Conservation (phyloP, 2,329 filamentous ascomycete species). For the Hymenoscyphus fructigenus region DNA sequence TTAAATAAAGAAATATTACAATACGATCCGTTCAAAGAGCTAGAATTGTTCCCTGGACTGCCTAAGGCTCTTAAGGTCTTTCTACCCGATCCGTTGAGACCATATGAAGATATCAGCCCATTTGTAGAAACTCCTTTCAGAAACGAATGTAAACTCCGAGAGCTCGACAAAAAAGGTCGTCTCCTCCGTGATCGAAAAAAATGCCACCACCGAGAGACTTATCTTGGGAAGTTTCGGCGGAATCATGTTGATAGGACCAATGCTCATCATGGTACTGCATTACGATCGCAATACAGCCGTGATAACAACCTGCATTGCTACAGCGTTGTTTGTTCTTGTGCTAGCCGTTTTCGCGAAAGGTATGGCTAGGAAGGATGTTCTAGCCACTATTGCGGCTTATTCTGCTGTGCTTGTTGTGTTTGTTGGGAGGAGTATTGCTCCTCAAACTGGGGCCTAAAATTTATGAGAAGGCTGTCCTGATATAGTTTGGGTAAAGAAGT, state of each 20-base stretch:
- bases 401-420: neutral
- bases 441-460: neutral
- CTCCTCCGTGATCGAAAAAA: neutral
- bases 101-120: neutral
- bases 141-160: neutral
- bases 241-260: neutral
- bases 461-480: neutral
- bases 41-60: neutral
- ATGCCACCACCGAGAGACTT: neutral
- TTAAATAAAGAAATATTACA: neutral
- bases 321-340: neutral
- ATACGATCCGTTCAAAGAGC: neutral
- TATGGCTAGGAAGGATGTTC: neutral
- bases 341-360: neutral
- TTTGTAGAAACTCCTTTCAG: neutral
- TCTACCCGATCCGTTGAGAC: neutral
- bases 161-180: neutral
- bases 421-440: neutral
- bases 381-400: neutral
- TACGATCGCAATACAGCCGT: neutral
- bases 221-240: neutral
- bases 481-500: no score
- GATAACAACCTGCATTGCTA: neutral
- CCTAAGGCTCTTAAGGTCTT: neutral
- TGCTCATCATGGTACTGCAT: conserved; percentile 1